These are phyloP conservation scores for Leishmania tropica DNA, from an alignment of 208 protist species.

Conservation along the genomic window DNA sequence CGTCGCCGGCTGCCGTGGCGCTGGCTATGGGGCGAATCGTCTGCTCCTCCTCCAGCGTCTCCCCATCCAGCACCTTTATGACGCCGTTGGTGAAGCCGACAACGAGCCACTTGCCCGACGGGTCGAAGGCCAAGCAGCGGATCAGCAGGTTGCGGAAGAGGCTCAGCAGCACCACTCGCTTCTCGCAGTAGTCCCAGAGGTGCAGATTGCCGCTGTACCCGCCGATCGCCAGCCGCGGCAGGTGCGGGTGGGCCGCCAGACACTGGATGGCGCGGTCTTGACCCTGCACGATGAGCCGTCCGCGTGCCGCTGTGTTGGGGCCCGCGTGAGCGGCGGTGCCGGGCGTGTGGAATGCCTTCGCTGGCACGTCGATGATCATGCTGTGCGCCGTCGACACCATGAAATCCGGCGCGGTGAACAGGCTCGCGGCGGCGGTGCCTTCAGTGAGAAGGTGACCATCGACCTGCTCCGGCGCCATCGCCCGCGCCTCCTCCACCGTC, in stretches of 20 bases:
- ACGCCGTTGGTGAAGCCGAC: conserved; percentile 93
- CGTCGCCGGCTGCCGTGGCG: not conserved
- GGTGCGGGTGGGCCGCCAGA: conserved; percentile 82
- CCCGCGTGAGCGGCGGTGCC: conserved; percentile 15
- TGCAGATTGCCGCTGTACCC: conserved; percentile 88
- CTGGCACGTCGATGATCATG: conserved; percentile 89
- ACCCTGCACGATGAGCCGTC: conserved; percentile 88
- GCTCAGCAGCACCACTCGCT: conserved; percentile 72
- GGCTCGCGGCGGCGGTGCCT: conserved; percentile 51
- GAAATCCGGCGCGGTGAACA: conserved; percentile 88
- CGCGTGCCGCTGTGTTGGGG: conserved; percentile 50
- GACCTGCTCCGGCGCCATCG: conserved; percentile 32
- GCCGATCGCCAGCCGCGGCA: conserved; percentile 84
- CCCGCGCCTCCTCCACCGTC: conserved; percentile 33
- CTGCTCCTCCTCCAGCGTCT: conserved; percentile 82
- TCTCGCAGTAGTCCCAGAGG: conserved; percentile 91
- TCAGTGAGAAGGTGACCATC: conserved; percentile 43
- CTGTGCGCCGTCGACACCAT: conserved; percentile 91
- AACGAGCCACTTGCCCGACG: conserved; percentile 75
- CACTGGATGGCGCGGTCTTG: conserved; percentile 87
- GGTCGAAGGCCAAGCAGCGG: conserved; percentile 90
- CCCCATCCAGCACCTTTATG: conserved; percentile 91
- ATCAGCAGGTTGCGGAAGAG: conserved; percentile 84
- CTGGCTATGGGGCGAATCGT: conserved; percentile 49
- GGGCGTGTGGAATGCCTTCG: conserved; percentile 77